Evolutionary conservation across 805 yeast species (phyloP).

Genomic region (Scheffersomyces coipomensis): DNA sequence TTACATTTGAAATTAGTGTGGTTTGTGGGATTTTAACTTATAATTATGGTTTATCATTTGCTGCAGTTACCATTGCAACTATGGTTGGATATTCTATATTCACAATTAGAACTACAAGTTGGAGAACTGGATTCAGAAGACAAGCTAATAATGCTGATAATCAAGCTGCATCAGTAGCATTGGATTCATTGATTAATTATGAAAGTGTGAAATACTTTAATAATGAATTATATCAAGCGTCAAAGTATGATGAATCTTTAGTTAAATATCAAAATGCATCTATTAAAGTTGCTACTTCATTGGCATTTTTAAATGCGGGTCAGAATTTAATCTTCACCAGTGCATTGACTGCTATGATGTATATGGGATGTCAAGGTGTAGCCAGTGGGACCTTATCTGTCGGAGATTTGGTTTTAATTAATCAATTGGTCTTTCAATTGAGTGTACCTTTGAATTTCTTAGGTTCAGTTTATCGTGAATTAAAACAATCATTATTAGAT

Average conservation of each 20-base stretch:
- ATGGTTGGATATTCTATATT: conserved; percentile 87
- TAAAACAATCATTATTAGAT: conserved; percentile 88
- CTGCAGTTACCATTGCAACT: conserved; percentile 82
- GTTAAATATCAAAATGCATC: conserved; percentile 70
- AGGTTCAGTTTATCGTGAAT: conserved; percentile 93
- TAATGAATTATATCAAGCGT: conserved; percentile 77
- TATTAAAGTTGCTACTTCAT: conserved; percentile 79
- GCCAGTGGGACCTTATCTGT: conserved; percentile 78
- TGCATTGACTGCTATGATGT: conserved; percentile 96
- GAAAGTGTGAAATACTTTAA: conserved; percentile 95
- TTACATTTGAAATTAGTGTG: conserved; percentile 85
- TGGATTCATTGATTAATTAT: conserved; percentile 90
- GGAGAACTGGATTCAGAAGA: conserved; percentile 92
- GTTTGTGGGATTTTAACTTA: conserved; percentile 93
- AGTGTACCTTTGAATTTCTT: conserved; percentile 92
- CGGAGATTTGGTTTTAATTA: conserved; percentile 92
- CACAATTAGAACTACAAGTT: conserved; percentile 89
- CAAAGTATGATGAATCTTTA: conserved; percentile 76
- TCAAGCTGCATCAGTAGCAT: conserved; percentile 90
- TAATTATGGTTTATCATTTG: conserved; percentile 86
- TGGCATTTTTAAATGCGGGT: conserved; percentile 76
- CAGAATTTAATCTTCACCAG: conserved; percentile 79
- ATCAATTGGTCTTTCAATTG: conserved; percentile 93
- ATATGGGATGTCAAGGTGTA: conserved; percentile 95
- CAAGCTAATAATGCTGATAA: conserved; percentile 90